phyloP scores from a whole-genome alignment of 2,329 filamentous ascomycete genomes.

The Penicillium sp. region DNA sequence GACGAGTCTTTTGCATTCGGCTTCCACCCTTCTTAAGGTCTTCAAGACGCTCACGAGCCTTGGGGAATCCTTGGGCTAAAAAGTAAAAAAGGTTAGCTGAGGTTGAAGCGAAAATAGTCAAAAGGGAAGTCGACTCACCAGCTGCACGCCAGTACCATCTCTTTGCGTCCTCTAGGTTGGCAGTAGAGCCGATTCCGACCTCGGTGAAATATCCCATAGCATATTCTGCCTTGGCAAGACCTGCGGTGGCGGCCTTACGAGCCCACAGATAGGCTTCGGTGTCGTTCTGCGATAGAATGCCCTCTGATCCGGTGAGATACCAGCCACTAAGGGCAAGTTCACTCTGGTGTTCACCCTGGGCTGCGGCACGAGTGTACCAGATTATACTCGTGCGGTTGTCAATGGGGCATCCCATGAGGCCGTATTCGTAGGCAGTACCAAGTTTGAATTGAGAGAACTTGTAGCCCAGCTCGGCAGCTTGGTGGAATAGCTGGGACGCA shows the following conservation, averaged over 20 bases:
- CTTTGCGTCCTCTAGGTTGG: constrained; percentile 91
- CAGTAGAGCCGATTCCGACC: constrained; percentile 82
- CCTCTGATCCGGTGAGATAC: constrained; percentile 90
- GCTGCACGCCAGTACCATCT: constrained; percentile 97
- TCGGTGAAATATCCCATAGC: constrained; percentile 98
- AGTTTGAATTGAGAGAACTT: constrained; percentile 92
- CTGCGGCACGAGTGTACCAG: constrained; percentile 89
- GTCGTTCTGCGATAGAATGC: constrained; percentile 85
- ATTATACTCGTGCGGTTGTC: constrained; percentile 82
- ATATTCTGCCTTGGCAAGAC: constrained; percentile 90
- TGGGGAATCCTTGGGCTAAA: constrained; percentile 86
- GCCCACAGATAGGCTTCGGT: constrained; percentile 98
- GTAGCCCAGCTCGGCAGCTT: constrained; percentile 86
- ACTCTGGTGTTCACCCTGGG: constrained; percentile 90
- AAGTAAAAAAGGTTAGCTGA: constrained; percentile 7
- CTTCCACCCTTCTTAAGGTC: constrained; percentile 81
- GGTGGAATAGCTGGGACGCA: constrained; percentile 74
- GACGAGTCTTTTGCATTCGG: constrained; percentile 69
- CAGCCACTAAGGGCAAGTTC: constrained; percentile 84
- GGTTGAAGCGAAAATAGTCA: background rate
- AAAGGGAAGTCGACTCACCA: constrained; percentile 60
- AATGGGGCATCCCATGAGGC: constrained; percentile 74
- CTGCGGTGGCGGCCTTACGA: constrained; percentile 82
- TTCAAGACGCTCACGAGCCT: constrained; percentile 87
- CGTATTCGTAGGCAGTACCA: constrained; percentile 86